Evolutionary conservation across 1,284 basidiomycete genomes (phyloP), one percentile per base, ranked within the genome.

Genomic region (Laetiporus sulphureus): DNA sequence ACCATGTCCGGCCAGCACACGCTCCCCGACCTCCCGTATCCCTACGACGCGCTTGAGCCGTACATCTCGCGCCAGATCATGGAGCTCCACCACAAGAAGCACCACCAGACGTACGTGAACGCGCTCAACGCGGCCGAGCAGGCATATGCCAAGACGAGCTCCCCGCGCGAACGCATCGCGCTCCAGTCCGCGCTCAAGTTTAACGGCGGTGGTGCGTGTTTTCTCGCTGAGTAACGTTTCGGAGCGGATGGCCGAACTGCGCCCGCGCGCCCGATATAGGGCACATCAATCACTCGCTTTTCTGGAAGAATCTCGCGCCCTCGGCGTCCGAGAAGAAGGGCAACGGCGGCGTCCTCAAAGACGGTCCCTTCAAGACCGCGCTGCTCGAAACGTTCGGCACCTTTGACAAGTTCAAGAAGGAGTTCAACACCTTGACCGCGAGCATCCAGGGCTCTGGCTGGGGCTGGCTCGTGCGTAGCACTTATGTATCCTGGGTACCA

Each of bases 301-400:
- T 99, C 77, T 99, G 95, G 96, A 92, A 86, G 69, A 98, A 96
- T 71, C 79, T 97, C 52, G 85, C 77, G 3, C 76, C 91, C 1
- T 73, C 83, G 16, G 67, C 68, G 22, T 69, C 68, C 20, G 60
- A 63, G 53, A 66, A 59, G 20, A 66, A 62, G 53, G 71, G 63
- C 31, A 62, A 77, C 48, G 82, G 87, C 54, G 84, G 85, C 40
- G 79, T 77, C 59, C 70, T 92, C 38, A 53, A 66, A 46, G 76
- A 75, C 24, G 90, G 93, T 19, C 70, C 80, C 11, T 75, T 99
- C 49, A 90, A 89, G 68, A 67, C 78, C 40, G 87, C 90, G 36
- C 80, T 99, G 62, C 73, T 86, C 52, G 72, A 77, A 44, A 83
- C 87, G 56, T 99, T 94, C 64, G 93, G 92, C 41, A 82, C 82